Evolutionary conservation across 2,329 filamentous ascomycete species (phyloP), one percentile per base, ranked within the genome.

Genomic region (Zymoseptoria crescenta): DNA sequence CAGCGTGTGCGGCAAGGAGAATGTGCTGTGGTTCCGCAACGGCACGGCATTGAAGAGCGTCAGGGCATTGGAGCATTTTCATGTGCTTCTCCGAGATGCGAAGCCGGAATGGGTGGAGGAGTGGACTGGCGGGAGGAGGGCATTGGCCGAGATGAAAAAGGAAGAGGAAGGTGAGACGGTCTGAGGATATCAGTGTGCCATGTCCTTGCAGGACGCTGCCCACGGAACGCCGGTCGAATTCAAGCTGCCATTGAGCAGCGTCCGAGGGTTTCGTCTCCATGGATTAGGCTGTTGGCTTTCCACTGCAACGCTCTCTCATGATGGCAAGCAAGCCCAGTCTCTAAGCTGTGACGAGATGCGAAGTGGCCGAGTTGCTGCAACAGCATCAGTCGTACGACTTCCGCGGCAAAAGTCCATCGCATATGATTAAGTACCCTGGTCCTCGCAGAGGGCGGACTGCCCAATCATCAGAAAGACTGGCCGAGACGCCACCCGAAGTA

Each of bases 1-100:
- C 16, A 73, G 73, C 3, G 74, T 73, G 49, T 65, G 62, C 55
- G 65, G 60, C 71, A 87, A 30, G 80, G 77, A 79, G 24, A 74
- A 80, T 62, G 83, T 88, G 51, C 72, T 91, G 61, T 97, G 91
- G 91, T 96, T 96, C 76, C 95, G 89, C 77, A 97, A 97, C 70
- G 96, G 91, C 91, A 82, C 80, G 56, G 83, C 82, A 16, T 76
- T 96, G 65, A 96, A 96, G 77, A 94, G 88, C 24, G 84, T 97
- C 28, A 84, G 91, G 67, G 85, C 88, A 0, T 84, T 97, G 9
- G 92, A 96, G 78, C 93, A 97, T 73, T 94, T 97, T 70, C 93
- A 97, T 74, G 87, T 96, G 69, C 91, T 96, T 91, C 78, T 96
- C 56, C 16, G 35, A 7, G 13, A 45, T 45, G 35, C 35, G 35